Evolutionary conservation across 2,329 filamentous ascomycete species (phyloP).

Genomic region (Claviceps sp.): DNA sequence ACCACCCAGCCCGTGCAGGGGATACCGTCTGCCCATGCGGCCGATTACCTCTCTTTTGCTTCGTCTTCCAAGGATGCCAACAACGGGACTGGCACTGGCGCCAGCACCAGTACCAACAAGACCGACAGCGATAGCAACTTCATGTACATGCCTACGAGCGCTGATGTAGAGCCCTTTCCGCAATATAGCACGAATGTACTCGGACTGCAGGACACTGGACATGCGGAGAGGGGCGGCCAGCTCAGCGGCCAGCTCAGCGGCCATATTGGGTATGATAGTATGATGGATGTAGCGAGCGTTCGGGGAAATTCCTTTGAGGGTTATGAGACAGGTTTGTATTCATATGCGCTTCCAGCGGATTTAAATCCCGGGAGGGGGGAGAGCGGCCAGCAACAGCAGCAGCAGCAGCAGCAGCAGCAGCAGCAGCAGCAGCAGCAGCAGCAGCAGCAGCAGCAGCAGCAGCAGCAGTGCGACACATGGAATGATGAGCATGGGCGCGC

Average conservation of each 20-base stretch:
- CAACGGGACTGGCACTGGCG: constrained; percentile 5
- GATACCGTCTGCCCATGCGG: constrained; percentile 11
- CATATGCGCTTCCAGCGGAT: constrained; percentile 21
- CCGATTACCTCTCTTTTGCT: constrained; percentile 12
- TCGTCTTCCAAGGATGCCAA: too few species aligned
- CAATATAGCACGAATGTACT: constrained; percentile 16
- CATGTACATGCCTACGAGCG: constrained; percentile 13
- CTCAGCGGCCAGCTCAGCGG: constrained; percentile 9
- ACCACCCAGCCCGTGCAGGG: constrained; percentile 12
- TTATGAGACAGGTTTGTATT: constrained; percentile 20
- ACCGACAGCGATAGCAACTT: constrained; percentile 8
- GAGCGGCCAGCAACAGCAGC: constrained; percentile 3
- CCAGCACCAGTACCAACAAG: not conserved
- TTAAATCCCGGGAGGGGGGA: constrained; percentile 8
- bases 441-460: constrained; percentile 3
- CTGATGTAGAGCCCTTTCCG: constrained; percentile 18
- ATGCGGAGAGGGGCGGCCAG: constrained; percentile 14
- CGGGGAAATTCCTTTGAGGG: constrained; percentile 24
- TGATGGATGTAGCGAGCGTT: constrained; percentile 19
- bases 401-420: constrained; percentile 2
- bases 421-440: constrained; percentile 4
- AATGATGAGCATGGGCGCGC: constrained; percentile 6
- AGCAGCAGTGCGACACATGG: constrained; percentile 9
- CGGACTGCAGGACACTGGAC: constrained; percentile 17
- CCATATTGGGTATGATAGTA: constrained; percentile 16